Conservation (phyloP, 1,139 yeast species). For the Lodderomyces jiufengensis region DNA sequence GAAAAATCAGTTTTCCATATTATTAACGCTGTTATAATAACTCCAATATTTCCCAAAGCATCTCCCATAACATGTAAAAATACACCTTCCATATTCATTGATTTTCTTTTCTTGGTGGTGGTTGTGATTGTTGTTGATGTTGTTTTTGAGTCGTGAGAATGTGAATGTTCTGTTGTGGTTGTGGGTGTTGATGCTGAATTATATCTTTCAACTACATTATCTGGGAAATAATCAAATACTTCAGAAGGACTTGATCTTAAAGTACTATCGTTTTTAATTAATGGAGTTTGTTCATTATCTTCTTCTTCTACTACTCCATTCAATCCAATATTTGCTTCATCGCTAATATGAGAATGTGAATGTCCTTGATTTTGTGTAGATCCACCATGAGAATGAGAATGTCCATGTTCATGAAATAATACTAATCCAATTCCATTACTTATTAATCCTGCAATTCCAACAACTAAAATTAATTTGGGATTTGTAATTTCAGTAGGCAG, state of each 20-base stretch:
- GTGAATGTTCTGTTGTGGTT: neutral
- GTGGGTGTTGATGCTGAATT: slow-evolving; percentile 10
- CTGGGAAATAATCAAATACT: slow-evolving; percentile 38
- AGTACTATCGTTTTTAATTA: slow-evolving; percentile 7
- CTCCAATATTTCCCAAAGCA: slow-evolving; percentile 94
- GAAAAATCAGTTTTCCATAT: slow-evolving; percentile 91
- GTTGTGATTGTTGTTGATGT: slow-evolving; percentile 13
- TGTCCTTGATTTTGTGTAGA: slow-evolving; percentile 11
- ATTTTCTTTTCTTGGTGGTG: slow-evolving; percentile 36
- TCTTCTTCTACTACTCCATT: slow-evolving; percentile 1
- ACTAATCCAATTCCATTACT: slow-evolving; percentile 83
- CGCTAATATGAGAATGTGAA: slow-evolving; percentile 21
- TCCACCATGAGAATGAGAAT: slow-evolving; percentile 51
- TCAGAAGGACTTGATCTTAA: slow-evolving; percentile 22
- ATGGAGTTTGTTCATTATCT: slow-evolving; percentile 13
- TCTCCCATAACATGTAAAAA: slow-evolving; percentile 94
- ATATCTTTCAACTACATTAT: slow-evolving; percentile 33
- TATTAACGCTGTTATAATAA: slow-evolving; percentile 80
- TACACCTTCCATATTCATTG: slow-evolving; percentile 96
- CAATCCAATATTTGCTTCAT: neutral
- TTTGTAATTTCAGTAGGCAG: slow-evolving; percentile 75
- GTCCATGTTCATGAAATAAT: slow-evolving; percentile 90
- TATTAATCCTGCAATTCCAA: slow-evolving; percentile 77
- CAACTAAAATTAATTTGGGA: slow-evolving; percentile 75
- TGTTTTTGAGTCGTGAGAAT: slow-evolving; percentile 1